Base-by-base conservation (phyloP, 208 protist species). In the Tritrichomonas musculus region DNA sequence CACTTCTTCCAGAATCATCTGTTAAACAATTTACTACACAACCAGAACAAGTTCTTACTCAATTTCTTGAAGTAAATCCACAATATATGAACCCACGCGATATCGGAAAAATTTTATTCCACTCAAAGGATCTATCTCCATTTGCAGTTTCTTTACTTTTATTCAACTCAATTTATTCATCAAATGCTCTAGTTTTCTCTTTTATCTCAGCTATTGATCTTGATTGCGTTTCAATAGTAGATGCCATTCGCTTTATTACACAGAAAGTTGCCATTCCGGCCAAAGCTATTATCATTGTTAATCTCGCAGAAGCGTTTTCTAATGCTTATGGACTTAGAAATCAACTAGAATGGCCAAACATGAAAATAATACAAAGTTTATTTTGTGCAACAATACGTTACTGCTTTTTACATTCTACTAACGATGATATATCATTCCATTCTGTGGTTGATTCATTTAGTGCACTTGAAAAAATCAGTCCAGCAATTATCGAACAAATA, bases 131-230 rank as follows among this genome's bases (percentile, higher is more conserved):
- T 84, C 8, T 84, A 13, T 84, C 73, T 55, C 73, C 73, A 53
- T 84, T 53, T 30, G 73, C 41, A 84, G 39, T 47, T 53, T 36
- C 73, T 53, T 25, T 53, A 0, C 17, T 84, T 84, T 25, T 84
- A 47, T 84, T 47, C 44, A 53, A 84, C 30, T 84, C 73, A 1
- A 1, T 1, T n/a, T 84, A 47, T 53, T 33, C 73, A 30, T 30
- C 39, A 25, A 36, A 22, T 25, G 73, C 73, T 53, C 73, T 84
- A 39, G 4, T 53, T 5, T 44, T 33, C 36, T 84, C 73, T 8
- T 84, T 84, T 53, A 84, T 84, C 13, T 39, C 73, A 33, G 73
- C 73, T 22, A 84, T 84, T 53, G 73, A 84, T 30, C n/a, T 84
- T 3, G 73, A 84, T 53, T 84, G 44, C 44, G 11, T 84, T 33